A percentile compares a stretch with the other conserved stretches of the same genome.
Evolutionary conservation across 345 rosid genomes (phyloP).

Genomic region (Ailanthus altissimus): DNA sequence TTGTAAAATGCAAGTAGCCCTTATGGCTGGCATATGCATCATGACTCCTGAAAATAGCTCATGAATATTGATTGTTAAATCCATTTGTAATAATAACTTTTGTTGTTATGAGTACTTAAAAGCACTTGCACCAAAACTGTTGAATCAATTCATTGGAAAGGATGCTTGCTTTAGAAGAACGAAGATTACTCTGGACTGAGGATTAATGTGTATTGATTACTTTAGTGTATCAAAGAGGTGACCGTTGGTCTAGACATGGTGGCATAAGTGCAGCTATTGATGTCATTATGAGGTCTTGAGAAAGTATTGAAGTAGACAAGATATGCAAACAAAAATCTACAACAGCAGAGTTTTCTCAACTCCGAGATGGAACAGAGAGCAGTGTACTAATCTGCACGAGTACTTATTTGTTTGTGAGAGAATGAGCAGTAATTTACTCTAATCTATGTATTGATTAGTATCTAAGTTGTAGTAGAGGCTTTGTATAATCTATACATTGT

Average conservation of each 20-base stretch:
- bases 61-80: not conserved
- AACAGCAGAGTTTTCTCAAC: not conserved
- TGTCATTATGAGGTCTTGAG: not conserved
- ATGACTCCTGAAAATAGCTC: not conserved
- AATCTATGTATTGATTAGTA: not conserved
- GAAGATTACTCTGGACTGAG: constrained; percentile 11
- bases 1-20: not conserved
- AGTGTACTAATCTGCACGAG: not conserved
- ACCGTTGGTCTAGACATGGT: not conserved
- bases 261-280: not conserved
- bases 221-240: not conserved
- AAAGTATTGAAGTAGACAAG: not conserved
- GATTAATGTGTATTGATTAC: not conserved
- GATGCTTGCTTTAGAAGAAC: not conserved
- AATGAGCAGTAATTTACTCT: not conserved
- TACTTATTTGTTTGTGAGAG: not conserved
- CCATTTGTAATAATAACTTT: not conserved
- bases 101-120: not conserved
- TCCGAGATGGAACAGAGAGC: not conserved
- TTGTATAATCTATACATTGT: not conserved
- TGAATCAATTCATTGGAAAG: not conserved
- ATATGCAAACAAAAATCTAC: constrained; percentile 9
- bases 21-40: not conserved
- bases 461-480: not conserved
- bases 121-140: not conserved